Evolutionary conservation across 805 yeast species (phyloP).

Genomic region (Lipomyces sp.): DNA sequence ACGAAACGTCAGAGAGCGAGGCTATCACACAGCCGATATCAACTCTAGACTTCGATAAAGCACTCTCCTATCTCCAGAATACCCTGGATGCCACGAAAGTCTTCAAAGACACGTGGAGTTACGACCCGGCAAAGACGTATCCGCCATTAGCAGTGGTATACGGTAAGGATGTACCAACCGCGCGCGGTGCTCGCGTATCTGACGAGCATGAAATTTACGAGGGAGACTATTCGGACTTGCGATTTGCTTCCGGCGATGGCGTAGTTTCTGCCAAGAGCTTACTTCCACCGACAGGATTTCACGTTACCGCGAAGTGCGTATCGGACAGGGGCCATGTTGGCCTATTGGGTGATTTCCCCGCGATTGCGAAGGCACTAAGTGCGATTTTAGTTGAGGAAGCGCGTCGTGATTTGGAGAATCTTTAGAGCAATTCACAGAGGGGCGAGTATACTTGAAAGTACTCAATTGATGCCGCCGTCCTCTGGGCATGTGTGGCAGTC

Average conservation of each 20-base stretch:
- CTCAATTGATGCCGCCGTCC: too few species aligned
- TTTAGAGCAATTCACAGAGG: too few species aligned
- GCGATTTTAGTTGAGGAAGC: conserved; percentile 51
- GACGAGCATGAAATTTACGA: conserved; percentile 58
- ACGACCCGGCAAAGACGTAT: conserved; percentile 47
- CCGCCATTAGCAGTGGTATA: conserved; percentile 85
- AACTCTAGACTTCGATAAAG: conserved; percentile 43
- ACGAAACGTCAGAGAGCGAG: not conserved
- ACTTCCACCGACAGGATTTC: conserved; percentile 78
- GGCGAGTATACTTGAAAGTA: too few species aligned
- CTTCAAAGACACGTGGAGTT: conserved; percentile 55
- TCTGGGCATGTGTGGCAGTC: too few species aligned
- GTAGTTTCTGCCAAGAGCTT: conserved; percentile 80
- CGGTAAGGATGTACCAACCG: conserved; percentile 80
- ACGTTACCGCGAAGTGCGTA: conserved; percentile 62
- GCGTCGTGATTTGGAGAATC: too few species aligned
- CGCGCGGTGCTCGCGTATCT: conserved; percentile 69
- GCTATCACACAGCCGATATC: not conserved
- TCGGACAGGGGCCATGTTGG: conserved; percentile 74
- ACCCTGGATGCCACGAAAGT: conserved; percentile 58
- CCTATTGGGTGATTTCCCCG: conserved; percentile 67
- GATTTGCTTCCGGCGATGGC: conserved; percentile 91
- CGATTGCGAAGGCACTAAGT: conserved; percentile 67
- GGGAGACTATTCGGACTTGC: conserved; percentile 73
- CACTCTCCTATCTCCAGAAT: conserved; percentile 59